Conservation (phyloP, 179 eudicot genomes). For the Drosera spatulata region DNA sequence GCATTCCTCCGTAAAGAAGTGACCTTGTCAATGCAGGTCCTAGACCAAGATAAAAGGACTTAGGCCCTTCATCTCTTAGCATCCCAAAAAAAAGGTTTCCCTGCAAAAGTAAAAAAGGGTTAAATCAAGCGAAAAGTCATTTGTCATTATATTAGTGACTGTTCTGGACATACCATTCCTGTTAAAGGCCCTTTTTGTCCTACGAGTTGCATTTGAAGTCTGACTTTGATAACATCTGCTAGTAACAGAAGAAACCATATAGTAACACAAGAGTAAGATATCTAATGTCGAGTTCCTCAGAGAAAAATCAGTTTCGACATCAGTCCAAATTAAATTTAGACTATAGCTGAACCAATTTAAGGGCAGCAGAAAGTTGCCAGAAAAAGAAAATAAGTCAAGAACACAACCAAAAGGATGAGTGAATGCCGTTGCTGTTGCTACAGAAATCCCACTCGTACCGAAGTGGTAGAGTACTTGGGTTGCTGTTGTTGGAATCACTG, state of each 20-base stretch:
- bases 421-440: slow-evolving; percentile 65
- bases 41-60: slow-evolving; percentile 69
- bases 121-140: background rate
- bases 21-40: slow-evolving; percentile 89
- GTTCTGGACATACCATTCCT: slow-evolving; percentile 51
- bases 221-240: slow-evolving; percentile 94
- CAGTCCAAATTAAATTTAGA: background rate
- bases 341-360: background rate
- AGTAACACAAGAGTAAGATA: background rate
- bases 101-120: slow-evolving; percentile 21
- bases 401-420: slow-evolving; percentile 85
- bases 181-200: slow-evolving; percentile 82
- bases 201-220: slow-evolving; percentile 95
- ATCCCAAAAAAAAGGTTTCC: slow-evolving; percentile 46
- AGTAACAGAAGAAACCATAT: background rate
- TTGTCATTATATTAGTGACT: too few species aligned
- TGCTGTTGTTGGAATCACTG: slow-evolving; percentile 38
- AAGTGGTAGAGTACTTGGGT: slow-evolving; percentile 44
- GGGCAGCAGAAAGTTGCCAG: background rate
- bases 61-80: slow-evolving; percentile 60
- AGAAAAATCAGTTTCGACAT: background rate
- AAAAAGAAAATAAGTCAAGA: background rate
- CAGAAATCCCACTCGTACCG: slow-evolving; percentile 75
- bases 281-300: background rate
- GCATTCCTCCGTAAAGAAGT: slow-evolving; percentile 94